These are phyloP conservation scores for Colletotrichum salicis DNA, from an alignment of 2,329 filamentous ascomycete genomes.

Conservation along the genomic window DNA sequence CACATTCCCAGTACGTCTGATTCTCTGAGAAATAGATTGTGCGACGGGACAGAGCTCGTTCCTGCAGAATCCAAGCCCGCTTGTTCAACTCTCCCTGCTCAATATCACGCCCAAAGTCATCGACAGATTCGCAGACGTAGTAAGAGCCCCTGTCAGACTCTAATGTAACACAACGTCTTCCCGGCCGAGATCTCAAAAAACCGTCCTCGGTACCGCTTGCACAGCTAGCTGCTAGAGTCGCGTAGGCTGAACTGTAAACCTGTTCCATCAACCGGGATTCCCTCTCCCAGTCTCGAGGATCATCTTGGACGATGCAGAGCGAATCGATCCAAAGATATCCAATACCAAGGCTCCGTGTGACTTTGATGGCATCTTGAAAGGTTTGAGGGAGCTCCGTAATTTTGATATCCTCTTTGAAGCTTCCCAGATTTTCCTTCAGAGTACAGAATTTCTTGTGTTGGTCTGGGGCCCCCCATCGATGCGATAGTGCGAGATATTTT, in stretches of 20 bases:
- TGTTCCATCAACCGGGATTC: conserved; percentile 30
- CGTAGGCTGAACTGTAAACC: conserved; percentile 18
- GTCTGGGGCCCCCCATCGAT: not conserved
- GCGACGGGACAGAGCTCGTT: conserved; percentile 47
- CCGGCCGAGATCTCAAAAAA: not conserved
- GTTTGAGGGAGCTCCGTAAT: conserved; percentile 6
- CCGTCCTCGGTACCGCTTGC: not conserved
- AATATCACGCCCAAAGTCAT: conserved; percentile 48
- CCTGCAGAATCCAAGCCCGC: conserved; percentile 53
- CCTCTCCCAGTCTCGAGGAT: conserved; percentile 31
- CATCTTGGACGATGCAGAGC: conserved; percentile 38
- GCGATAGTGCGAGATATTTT: conserved; percentile 1
- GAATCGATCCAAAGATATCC: conserved; percentile 38
- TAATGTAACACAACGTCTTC: not conserved
- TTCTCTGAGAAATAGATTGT: conserved; percentile 49
- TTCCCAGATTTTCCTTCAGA: not conserved
- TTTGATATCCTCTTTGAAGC: not conserved
- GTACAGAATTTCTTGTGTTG: conserved; percentile 3
- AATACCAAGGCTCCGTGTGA: conserved; percentile 24
- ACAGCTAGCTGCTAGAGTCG: not conserved
- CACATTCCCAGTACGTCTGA: conserved; percentile 53
- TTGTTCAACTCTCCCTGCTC: conserved; percentile 43
- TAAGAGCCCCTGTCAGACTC: not conserved
- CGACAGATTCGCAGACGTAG: conserved; percentile 42
- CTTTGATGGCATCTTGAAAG: conserved; percentile 28